Base-by-base conservation (phyloP, 2,329 filamentous ascomycete species). In the Colletotrichum lindemuthianum region DNA sequence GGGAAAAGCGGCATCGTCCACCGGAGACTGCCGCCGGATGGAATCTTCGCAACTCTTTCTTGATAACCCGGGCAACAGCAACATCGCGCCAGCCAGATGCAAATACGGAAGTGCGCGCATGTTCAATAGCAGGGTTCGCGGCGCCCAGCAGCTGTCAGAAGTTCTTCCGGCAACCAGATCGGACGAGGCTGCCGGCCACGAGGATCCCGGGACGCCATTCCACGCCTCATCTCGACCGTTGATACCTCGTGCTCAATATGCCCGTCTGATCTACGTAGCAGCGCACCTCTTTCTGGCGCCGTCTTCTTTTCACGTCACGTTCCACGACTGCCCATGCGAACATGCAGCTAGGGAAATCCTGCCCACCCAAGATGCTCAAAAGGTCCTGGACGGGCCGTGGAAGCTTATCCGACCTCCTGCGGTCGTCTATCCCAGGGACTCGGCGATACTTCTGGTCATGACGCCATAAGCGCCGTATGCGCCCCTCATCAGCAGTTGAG, bases 401-500 rank as follows among this genome's bases (percentile, higher is more conserved):
- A 65, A 56, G 61, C 47, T 61, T 56, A 50, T 56, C 32, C 36
- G 16, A 45, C 16, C 43, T 9, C 51, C 8, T 41, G 24, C 33
- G 37, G 39, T 16, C 41, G 49, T 48, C 16, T 53, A 32, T 34
- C 51, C 41, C 41, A 39, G 41, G 36, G 44, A 24, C 44, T 33
- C 57, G 57, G 44, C 50, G 61, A 16, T 24, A 60, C 44, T 16
- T 52, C 39, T 15, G 37, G 47, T 33, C 52, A 63, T 63, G 58
- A 65, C 63, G 63, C 63, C 41, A 63, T 65, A 65, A 63, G 51
- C 58, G 63, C 45, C 63, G 40, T 40, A 57, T 15, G 15, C 9
- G 33, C 63, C 56, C 56, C 56, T 50, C 47, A 39, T 24, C 24
- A 24, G 5, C 24, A 24, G 24, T 24, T 24, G 24, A 24, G 24